Base-by-base conservation (phyloP, 2,329 filamentous ascomycete genomes). In the Cordyceps cicadae region DNA sequence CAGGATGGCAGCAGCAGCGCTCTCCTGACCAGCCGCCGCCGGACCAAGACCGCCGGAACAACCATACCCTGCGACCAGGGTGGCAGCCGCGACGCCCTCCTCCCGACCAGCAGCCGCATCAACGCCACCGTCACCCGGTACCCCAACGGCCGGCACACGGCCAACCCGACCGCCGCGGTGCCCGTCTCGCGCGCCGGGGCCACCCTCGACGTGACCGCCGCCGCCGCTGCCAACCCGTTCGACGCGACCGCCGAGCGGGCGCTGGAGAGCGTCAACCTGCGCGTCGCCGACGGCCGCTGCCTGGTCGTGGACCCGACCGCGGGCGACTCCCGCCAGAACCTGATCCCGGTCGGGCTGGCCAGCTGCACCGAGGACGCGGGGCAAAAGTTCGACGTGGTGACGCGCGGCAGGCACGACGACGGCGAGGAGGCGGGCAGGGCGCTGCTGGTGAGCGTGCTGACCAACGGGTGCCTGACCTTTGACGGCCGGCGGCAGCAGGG, bases 241-340 rank as follows among this genome's bases (percentile, higher is more conserved):
- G 80, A 83, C 65, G 67, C 68, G 53, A 77, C 75, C 1, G 80
- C 80, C 3, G 77, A 72, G 1, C 75, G 79, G 3, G 74, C 75
- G 7, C 77, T 81, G 60, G 72, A 71, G 43, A 72, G 71, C 43
- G 75, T 78, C 45, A 71, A 75, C 59, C 79, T 83, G 67, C 72
- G 75, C 37, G 75, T 79, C 0, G 69, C 78, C 12, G 75, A 79
- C 62, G 79, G 79, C 29, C 73, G 77, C 56, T 83, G 80, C 62
- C 72, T 82, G n/a, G 81, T 75, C 39, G 68, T 81, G 50, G 77
- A 82, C 64, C 77, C 78, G 0, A 78, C 78, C 1, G 79, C 78
- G 0, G 80, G 80, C 41, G 80, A 83, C 64, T 82, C 81, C 68
- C 77, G 80, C 6, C 72, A 79, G 68, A 83, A 83, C 64, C 70